Percentiles rank a stretch among this genome's conserved stretches.
phyloP scores from a whole-genome alignment of 768 basidiomycete genomes.

The Collybia nuda region DNA sequence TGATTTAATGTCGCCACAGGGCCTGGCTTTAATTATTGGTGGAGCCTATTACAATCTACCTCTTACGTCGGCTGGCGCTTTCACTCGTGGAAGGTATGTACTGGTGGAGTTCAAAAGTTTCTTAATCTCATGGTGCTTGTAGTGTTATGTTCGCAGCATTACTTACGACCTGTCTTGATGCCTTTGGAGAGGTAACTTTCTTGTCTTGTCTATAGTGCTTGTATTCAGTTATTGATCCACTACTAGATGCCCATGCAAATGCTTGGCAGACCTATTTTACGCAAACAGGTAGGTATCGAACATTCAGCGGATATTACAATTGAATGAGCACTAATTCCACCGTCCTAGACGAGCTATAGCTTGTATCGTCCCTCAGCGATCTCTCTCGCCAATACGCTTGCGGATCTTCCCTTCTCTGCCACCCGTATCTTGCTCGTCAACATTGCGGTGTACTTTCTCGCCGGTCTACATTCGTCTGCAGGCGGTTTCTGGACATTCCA shows the following conservation, averaged over 20 bases:
- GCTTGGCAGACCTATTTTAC: conserved; percentile 74
- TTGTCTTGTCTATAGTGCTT: conserved; percentile 1
- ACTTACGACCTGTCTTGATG: conserved; percentile 67
- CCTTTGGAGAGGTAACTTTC: conserved; percentile 61
- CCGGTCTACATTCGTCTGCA: conserved; percentile 43
- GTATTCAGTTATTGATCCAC: conserved; percentile 8
- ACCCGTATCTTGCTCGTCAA: conserved; percentile 58
- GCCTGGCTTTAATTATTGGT: conserved; percentile 67
- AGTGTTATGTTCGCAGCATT: conserved; percentile 72
- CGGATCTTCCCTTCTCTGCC: conserved; percentile 72
- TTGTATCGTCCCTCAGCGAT: conserved; percentile 68
- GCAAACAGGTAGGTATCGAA: conserved; percentile 48
- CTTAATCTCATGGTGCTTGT: not conserved
- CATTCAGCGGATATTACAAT: not conserved
- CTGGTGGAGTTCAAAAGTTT: not conserved
- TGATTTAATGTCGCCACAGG: conserved; percentile 26
- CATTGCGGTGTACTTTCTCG: conserved; percentile 70
- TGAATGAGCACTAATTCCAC: not conserved
- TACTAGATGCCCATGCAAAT: conserved; percentile 73
- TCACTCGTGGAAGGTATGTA: conserved; percentile 72
- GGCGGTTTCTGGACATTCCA: conserved; percentile 57
- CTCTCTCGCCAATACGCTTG: conserved; percentile 63
- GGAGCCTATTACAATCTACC: conserved; percentile 75
- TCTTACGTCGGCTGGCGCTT: conserved; percentile 73
- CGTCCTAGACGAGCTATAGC: conserved; percentile 56